Percentiles rank a stretch among this genome's conserved stretches.
Evolutionary conservation across 2,329 filamentous ascomycete species (phyloP).

Genomic region (Aspergillus sp.): DNA sequence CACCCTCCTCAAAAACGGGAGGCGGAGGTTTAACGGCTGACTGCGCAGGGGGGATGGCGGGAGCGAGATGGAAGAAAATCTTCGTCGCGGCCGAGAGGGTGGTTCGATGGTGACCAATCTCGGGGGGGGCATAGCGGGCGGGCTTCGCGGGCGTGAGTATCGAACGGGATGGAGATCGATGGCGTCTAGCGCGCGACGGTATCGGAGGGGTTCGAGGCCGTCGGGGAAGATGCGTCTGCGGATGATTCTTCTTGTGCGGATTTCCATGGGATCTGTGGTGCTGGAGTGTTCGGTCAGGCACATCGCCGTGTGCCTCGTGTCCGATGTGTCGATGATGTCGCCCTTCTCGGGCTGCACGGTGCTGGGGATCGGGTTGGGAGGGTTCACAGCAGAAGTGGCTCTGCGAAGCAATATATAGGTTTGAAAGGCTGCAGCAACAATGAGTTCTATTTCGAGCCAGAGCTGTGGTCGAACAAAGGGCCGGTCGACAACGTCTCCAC

Average conservation of each 20-base stretch:
- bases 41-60: slow-evolving; percentile 9
- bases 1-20: slow-evolving; percentile 16
- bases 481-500: background rate
- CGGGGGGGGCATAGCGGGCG: slow-evolving; percentile 1
- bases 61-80: background rate
- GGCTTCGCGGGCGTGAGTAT: slow-evolving; percentile 3
- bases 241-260: slow-evolving; percentile 21
- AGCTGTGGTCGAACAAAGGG: background rate
- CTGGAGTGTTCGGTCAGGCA: slow-evolving; percentile 16
- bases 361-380: background rate
- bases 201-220: slow-evolving; percentile 11
- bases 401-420: background rate
- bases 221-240: slow-evolving; percentile 16
- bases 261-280: slow-evolving; percentile 17
- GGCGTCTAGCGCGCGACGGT: slow-evolving; percentile 13
- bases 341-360: background rate
- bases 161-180: slow-evolving; percentile 16
- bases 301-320: slow-evolving; percentile 5
- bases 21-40: slow-evolving; percentile 8
- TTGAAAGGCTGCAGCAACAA: background rate
- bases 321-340: background rate
- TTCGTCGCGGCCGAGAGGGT: background rate
- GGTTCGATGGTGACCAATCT: slow-evolving; percentile 11
- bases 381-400: background rate
- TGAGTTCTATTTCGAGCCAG: background rate